These are phyloP conservation scores for Malbranchea zuffiana DNA, from an alignment of 2,329 filamentous ascomycete species.

Conservation along the genomic window DNA sequence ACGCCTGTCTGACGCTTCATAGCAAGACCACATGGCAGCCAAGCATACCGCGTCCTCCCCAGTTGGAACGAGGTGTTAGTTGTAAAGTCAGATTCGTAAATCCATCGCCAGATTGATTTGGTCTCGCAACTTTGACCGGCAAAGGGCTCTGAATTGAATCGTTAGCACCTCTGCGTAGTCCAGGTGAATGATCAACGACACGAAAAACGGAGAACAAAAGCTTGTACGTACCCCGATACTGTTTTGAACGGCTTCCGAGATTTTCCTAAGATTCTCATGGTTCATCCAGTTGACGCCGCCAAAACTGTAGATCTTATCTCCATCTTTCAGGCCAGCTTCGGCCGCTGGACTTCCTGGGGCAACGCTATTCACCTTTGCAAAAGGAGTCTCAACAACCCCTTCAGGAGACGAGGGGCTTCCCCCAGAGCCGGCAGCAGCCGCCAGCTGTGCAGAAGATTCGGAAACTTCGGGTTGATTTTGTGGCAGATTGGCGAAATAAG, in stretches of 20 bases:
- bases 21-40: conserved; percentile 83
- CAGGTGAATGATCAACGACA: not conserved
- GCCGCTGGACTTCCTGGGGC: conserved; percentile 69
- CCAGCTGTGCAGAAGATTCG: not conserved
- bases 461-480: conserved; percentile 11
- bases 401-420: not conserved
- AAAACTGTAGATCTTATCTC: conserved; percentile 75
- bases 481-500: conserved; percentile 67
- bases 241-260: conserved; percentile 79
- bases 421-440: not conserved
- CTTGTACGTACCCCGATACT: conserved; percentile 70
- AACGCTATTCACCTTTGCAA: conserved; percentile 84
- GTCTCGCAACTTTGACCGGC: conserved; percentile 54
- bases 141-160: conserved; percentile 49
- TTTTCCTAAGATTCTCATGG: conserved; percentile 72
- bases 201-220: not conserved
- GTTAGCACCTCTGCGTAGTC: conserved; percentile 4
- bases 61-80: conserved; percentile 65
- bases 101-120: conserved; percentile 35
- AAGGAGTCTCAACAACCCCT: conserved; percentile 49
- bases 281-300: conserved; percentile 74
- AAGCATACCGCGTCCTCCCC: conserved; percentile 81
- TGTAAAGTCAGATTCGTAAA: conserved; percentile 52
- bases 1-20: conserved; percentile 33
- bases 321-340: conserved; percentile 64